Evolutionary conservation across 331 rosid genomes (phyloP).

Genomic region (Prunus yedoensis): DNA sequence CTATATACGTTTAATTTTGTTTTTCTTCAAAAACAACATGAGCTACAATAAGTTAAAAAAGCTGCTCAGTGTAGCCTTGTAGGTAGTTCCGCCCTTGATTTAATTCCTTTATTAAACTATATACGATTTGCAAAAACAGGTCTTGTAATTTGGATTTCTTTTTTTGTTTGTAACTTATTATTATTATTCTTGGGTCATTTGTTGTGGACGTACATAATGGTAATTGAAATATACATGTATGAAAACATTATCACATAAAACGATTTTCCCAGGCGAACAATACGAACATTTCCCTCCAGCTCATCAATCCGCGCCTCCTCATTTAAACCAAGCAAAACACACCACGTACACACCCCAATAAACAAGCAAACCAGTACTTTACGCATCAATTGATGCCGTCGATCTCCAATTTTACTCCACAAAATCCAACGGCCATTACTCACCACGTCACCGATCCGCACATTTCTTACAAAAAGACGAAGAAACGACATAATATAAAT

Average conservation of each 20-base stretch:
- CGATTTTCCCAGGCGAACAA: no score
- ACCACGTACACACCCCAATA: neutral
- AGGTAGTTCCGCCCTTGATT: fast-evolving
- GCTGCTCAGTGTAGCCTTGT: fast-evolving
- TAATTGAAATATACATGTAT: no score
- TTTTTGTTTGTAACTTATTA: no score
- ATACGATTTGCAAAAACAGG: no score
- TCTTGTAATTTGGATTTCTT: no score
- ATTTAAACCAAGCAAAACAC: neutral
- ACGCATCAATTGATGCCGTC: neutral
- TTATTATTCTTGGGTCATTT: no score
- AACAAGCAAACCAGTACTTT: neutral
- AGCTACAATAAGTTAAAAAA: no score
- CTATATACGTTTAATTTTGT: no score
- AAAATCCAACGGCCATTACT: neutral
- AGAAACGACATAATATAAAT: neutral
- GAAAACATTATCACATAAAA: no score
- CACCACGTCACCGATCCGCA: constrained; percentile 8
- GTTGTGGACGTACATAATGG: no score
- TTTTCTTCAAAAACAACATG: no score
- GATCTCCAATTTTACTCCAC: neutral
- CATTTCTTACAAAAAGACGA: neutral
- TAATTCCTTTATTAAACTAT: no score
- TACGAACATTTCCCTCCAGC: neutral
- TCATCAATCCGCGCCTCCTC: neutral